phyloP scores from a whole-genome alignment of 2,329 filamentous ascomycete species.

The Didymella keratinophila region DNA sequence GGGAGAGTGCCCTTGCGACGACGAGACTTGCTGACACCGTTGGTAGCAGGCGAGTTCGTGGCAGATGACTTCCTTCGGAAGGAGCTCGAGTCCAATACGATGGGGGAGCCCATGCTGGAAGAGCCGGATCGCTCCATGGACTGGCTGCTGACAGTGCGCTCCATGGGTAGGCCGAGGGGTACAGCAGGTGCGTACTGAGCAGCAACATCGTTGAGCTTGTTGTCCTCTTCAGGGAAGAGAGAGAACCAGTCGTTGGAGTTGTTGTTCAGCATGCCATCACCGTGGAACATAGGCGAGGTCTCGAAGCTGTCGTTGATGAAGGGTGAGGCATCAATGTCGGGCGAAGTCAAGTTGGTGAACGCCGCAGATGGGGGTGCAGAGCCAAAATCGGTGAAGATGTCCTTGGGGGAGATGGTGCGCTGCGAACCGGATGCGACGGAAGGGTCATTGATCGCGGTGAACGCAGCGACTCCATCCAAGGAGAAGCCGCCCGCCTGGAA shows the following conservation, averaged over 20 bases:
- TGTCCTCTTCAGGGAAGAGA: conserved; percentile 68
- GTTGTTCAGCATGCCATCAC: conserved; percentile 62
- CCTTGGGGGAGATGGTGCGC: conserved; percentile 81
- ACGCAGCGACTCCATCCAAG: conserved; percentile 46
- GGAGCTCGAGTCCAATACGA: conserved; percentile 44
- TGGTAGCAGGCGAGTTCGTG: conserved; percentile 62
- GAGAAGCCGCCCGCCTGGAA: conserved; percentile 46
- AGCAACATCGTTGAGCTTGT: conserved; percentile 36
- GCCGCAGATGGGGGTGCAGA: conserved; percentile 84
- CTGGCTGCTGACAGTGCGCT: conserved; percentile 52
- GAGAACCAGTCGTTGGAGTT: conserved; percentile 71
- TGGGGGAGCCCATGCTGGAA: conserved; percentile 48
- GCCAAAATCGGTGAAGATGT: conserved; percentile 75
- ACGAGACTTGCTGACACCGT: conserved; percentile 73
- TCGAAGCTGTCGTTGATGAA: conserved; percentile 74
- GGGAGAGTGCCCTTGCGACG: conserved; percentile 83
- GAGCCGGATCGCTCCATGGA: conserved; percentile 48
- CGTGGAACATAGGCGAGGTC: conserved; percentile 78
- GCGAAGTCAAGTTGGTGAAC: conserved; percentile 85
- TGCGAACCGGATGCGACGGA: conserved; percentile 47
- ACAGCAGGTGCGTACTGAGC: conserved; percentile 33
- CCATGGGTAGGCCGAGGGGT: conserved; percentile 46
- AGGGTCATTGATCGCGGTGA: conserved; percentile 58
- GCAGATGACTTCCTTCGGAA: conserved; percentile 53
- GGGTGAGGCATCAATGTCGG: conserved; percentile 79